These are phyloP conservation scores for Mallotus japonicus DNA, from an alignment of 441 rosid genomes.

Conservation along the genomic window DNA sequence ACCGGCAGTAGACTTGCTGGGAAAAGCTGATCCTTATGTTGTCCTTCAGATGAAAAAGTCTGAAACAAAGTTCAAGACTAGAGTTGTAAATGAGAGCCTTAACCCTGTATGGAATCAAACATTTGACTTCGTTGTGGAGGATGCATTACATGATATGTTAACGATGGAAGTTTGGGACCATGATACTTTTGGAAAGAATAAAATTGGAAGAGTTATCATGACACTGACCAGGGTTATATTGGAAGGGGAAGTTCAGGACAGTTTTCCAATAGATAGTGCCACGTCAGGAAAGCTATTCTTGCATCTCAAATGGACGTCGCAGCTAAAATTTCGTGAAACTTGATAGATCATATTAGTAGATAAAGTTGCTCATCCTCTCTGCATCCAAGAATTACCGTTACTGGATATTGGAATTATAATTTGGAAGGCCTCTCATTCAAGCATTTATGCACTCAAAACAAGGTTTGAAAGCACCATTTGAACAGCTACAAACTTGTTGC, in stretches of 20 bases:
- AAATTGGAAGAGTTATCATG: constrained; percentile 64
- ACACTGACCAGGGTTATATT: constrained; percentile 33
- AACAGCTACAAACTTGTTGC: too few species aligned
- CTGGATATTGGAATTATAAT: too few species aligned
- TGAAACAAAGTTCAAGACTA: constrained; percentile 58
- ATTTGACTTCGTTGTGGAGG: constrained; percentile 95
- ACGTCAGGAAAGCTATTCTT: constrained; percentile 61
- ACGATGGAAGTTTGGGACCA: constrained; percentile 92
- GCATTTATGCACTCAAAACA: too few species aligned
- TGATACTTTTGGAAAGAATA: constrained; percentile 91
- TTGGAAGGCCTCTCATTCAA: too few species aligned
- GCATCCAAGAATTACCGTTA: neutral
- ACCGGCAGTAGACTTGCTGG: constrained; percentile 79
- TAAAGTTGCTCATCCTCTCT: neutral
- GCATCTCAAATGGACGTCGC: constrained; percentile 80
- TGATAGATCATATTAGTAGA: constrained; percentile 9
- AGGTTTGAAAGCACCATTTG: too few species aligned
- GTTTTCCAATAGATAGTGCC: constrained; percentile 53
- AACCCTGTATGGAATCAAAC: constrained; percentile 98
- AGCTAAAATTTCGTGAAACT: constrained; percentile 55
- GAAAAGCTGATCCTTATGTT: constrained; percentile 93
- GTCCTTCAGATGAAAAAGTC: constrained; percentile 86
- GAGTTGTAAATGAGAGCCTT: constrained; percentile 64
- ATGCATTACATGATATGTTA: constrained; percentile 94
- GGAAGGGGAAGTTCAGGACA: constrained; percentile 76